Conservation (phyloP, 176 grass and related monocot genomes). For the Oryza nivara region DNA sequence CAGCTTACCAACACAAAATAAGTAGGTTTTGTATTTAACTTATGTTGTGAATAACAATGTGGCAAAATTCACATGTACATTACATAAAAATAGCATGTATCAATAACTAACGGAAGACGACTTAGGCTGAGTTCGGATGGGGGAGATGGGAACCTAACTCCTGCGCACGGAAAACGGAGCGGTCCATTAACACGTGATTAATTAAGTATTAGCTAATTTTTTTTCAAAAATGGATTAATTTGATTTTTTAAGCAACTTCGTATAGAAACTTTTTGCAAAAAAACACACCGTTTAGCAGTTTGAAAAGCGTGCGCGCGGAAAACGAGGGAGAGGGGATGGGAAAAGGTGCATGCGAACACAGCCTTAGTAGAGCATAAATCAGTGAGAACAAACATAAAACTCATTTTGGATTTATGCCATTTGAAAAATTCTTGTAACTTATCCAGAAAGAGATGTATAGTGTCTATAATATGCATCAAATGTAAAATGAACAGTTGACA, state of each 20-base stretch:
- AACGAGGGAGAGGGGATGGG: too few species aligned
- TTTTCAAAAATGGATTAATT: too few species aligned
- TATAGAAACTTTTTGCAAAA: too few species aligned
- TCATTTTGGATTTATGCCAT: background rate
- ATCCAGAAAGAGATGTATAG: slow-evolving; percentile 7
- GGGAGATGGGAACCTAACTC: too few species aligned
- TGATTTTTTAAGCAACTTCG: too few species aligned
- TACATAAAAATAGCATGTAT: slow-evolving; percentile 29
- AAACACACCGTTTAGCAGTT: too few species aligned
- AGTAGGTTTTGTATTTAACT: slow-evolving; percentile 28
- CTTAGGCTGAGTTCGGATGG: background rate
- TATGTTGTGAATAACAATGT: slow-evolving; percentile 2
- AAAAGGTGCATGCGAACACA: too few species aligned
- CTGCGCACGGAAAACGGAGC: too few species aligned
- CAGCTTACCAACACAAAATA: slow-evolving; percentile 10
- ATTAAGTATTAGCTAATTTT: too few species aligned
- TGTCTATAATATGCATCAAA: slow-evolving; percentile 20
- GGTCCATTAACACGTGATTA: too few species aligned
- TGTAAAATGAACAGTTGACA: slow-evolving; percentile 31
- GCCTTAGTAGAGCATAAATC: slow-evolving; percentile 12
- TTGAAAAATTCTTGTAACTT: slow-evolving; percentile 33
- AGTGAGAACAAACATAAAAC: background rate
- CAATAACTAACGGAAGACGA: slow-evolving; percentile 6
- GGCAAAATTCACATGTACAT: slow-evolving; percentile 17
- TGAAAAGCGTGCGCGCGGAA: too few species aligned